A percentile compares a stretch with the other conserved stretches of the same genome.
Evolutionary conservation across 306 rosid genomes (phyloP).

Genomic region (Herpetospermum pedunculosum): DNA sequence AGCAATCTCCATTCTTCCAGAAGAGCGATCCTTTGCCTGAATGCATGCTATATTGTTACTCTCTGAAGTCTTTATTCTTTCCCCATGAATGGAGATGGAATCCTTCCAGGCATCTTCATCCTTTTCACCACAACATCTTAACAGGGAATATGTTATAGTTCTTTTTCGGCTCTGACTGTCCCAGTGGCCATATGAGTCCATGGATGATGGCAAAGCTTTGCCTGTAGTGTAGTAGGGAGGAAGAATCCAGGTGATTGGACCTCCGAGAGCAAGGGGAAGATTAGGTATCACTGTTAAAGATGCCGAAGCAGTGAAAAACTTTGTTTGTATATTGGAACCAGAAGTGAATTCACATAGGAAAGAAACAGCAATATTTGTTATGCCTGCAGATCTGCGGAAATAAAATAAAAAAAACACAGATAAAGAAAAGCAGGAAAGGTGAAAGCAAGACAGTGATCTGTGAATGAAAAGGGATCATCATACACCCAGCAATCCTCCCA

Average conservation of each 20-base stretch:
- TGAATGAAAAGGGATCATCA: background rate
- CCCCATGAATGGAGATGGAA: conserved; percentile 54
- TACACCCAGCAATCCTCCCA: background rate
- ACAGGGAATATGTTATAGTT: conserved; percentile 51
- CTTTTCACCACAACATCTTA: conserved; percentile 37
- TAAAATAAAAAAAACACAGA: background rate
- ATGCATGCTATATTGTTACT: conserved; percentile 72
- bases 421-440: conserved; percentile 2
- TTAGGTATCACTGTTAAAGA: conserved; percentile 68
- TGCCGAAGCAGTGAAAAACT: conserved; percentile 52
- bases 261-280: conserved; percentile 80
- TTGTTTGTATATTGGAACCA: conserved; percentile 30
- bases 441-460: background rate
- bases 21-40: conserved; percentile 73
- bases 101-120: conserved; percentile 48
- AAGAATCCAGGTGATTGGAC: conserved; percentile 86
- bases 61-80: conserved; percentile 59
- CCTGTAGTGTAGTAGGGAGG: conserved; percentile 78
- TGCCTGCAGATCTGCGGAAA: conserved; percentile 70
- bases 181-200: conserved; percentile 41
- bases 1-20: conserved; percentile 79
- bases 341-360: conserved; percentile 60
- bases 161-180: conserved; percentile 50
- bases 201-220: conserved; percentile 48
- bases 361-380: conserved; percentile 53